A percentile compares a stretch with the other conserved stretches of the same genome.
These are phyloP conservation scores for Kwoniella sp. DNA, from an alignment of 768 basidiomycete genomes.

Conservation along the genomic window DNA sequence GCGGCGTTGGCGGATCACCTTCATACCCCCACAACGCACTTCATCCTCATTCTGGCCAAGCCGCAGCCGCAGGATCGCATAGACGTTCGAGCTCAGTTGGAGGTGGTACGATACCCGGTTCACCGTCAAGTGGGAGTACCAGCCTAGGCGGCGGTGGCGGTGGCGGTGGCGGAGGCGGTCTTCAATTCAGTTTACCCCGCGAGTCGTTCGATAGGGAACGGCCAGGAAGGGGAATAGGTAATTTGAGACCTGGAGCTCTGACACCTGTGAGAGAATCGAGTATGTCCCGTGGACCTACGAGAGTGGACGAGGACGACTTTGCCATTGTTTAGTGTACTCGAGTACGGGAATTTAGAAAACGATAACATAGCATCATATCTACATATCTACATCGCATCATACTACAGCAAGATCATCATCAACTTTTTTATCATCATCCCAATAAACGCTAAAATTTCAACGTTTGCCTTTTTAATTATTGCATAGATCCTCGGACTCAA, in stretches of 20 bases:
- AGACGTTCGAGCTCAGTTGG: constrained; percentile 18
- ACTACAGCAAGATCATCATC: too few relatives aligned
- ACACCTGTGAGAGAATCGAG: constrained; percentile 23
- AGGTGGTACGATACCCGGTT: constrained; percentile 2
- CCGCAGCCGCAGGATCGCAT: neutral
- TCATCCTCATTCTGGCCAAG: neutral
- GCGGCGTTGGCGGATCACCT: neutral
- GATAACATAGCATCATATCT: too few relatives aligned
- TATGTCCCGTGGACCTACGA: constrained; percentile 20
- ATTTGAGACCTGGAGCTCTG: constrained; percentile 3
- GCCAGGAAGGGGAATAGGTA: constrained; percentile 4
- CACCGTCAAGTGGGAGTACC: constrained; percentile 5
- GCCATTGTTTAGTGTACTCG: constrained; percentile 8
- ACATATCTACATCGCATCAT: too few relatives aligned
- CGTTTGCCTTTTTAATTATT: too few relatives aligned
- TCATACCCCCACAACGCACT: constrained; percentile 6
- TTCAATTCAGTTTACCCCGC: neutral
- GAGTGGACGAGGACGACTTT: constrained; percentile 5
- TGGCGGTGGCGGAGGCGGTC: neutral
- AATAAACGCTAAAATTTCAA: too few relatives aligned
- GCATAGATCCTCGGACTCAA: too few relatives aligned
- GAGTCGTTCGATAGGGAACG: constrained; percentile 14
- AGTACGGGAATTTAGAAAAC: too few relatives aligned
- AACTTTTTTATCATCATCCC: too few relatives aligned
- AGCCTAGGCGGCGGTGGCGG: neutral